Conservation (phyloP, 108 stramenopile species). For the Discostella pseudostelligera region DNA sequence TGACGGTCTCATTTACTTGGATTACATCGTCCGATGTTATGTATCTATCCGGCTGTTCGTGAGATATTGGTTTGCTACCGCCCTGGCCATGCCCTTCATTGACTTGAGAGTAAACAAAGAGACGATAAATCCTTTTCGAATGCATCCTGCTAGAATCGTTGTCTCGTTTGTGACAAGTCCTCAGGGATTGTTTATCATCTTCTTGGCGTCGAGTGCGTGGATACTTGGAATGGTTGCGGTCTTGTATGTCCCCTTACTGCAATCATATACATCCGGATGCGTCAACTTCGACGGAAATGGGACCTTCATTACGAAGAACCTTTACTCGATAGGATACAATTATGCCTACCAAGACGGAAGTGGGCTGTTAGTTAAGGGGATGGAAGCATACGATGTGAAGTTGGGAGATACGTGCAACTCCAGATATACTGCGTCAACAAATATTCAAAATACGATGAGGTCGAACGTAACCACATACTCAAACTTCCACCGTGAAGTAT, state of each 20-base stretch:
- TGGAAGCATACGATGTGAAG: conserved; percentile 45
- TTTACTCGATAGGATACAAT: conserved; percentile 51
- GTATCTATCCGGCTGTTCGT: conserved; percentile 31
- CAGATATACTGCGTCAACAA: conserved; percentile 31
- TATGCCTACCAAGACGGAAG: conserved; percentile 59
- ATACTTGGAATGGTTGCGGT: conserved; percentile 19
- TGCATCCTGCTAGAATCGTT: conserved; percentile 29
- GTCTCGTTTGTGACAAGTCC: conserved; percentile 35
- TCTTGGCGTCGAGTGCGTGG: conserved; percentile 30
- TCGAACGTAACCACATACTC: conserved; percentile 37
- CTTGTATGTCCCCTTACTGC: conserved; percentile 35
- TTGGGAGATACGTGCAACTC: conserved; percentile 45
- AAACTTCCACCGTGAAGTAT: conserved; percentile 33
- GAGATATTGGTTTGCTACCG: conserved; percentile 49
- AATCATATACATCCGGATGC: conserved; percentile 43
- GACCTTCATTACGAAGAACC: conserved; percentile 48
- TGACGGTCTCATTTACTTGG: conserved; percentile 38
- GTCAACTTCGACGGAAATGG: conserved; percentile 30
- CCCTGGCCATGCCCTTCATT: conserved; percentile 37
- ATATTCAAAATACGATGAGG: conserved; percentile 38
- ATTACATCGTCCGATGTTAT: conserved; percentile 39
- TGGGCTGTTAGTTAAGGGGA: conserved; percentile 38
- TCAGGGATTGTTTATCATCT: conserved; percentile 26
- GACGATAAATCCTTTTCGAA: conserved; percentile 37
- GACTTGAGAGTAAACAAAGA: conserved; percentile 46